Percentiles rank a stretch among this genome's conserved stretches.
Conservation (phyloP, 2,329 filamentous ascomycete genomes). For the Thelonectria olida region DNA sequence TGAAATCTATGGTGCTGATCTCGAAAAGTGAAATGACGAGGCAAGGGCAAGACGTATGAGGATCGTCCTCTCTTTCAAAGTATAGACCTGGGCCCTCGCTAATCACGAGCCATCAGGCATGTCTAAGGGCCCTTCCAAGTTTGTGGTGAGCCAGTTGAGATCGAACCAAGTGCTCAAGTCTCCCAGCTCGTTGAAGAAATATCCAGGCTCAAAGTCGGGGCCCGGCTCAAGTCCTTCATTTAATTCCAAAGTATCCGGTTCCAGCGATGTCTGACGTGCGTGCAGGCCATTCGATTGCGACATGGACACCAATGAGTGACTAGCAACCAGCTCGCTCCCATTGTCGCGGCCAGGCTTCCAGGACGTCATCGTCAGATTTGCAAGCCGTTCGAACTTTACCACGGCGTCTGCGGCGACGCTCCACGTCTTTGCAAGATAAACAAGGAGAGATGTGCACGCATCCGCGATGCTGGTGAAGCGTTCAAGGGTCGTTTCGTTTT, state of each 20-base stretch:
- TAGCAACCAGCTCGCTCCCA: slow-evolving; percentile 12
- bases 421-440: slow-evolving; percentile 35
- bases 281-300: slow-evolving; percentile 5
- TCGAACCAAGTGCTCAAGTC: slow-evolving; percentile 41
- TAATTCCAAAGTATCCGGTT: neutral
- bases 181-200: slow-evolving; percentile 36
- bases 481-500: slow-evolving; percentile 6
- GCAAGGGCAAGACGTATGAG: no score
- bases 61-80: no score
- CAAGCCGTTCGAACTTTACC: slow-evolving; percentile 40
- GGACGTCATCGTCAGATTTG: slow-evolving; percentile 8
- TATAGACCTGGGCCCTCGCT: no score
- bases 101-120: no score
- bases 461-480: slow-evolving; percentile 18
- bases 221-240: neutral
- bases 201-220: slow-evolving; percentile 7
- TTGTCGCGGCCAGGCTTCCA: slow-evolving; percentile 5
- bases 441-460: slow-evolving; percentile 32
- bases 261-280: neutral
- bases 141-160: slow-evolving; percentile 32
- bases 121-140: neutral
- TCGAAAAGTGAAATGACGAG: no score
- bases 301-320: slow-evolving; percentile 22
- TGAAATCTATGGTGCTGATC: no score
- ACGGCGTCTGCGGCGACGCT: slow-evolving; percentile 49